These are phyloP conservation scores for Brassica carinata DNA, from an alignment of 345 rosid species.

Conservation along the genomic window DNA sequence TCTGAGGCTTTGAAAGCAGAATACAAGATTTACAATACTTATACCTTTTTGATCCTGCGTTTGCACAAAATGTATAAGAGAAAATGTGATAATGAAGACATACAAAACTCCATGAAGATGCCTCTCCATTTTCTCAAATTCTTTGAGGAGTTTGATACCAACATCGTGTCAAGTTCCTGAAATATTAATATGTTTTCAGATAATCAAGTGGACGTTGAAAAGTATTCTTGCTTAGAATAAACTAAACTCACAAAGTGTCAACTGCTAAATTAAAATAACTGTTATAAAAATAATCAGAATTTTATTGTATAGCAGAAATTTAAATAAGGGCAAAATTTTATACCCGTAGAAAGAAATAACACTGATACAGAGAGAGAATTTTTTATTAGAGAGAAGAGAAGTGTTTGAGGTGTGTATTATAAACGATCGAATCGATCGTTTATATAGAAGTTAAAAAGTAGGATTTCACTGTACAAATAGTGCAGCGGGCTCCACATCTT, in stretches of 20 bases:
- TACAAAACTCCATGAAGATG: background rate
- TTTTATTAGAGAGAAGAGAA: no score
- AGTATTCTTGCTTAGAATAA: background rate
- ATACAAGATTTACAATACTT: background rate
- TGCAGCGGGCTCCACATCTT: no score
- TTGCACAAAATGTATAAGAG: constrained; percentile 16
- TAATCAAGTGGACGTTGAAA: constrained; percentile 5
- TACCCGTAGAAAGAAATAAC: no score
- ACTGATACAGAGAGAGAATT: no score
- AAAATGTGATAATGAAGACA: constrained; percentile 9
- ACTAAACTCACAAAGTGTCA: constrained; percentile 12
- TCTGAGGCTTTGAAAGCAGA: background rate
- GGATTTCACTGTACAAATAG: no score
- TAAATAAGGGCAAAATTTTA: no score
- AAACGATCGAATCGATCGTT: no score
- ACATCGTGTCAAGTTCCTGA: constrained; percentile 16
- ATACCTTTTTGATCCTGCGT: constrained; percentile 48
- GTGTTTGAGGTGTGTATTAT: no score
- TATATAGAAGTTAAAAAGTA: no score
- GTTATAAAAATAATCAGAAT: no score
- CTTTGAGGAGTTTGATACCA: background rate
- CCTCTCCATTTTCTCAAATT: constrained; percentile 14
- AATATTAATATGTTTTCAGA: constrained; percentile 9
- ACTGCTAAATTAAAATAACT: background rate
- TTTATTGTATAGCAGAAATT: no score